Percentiles rank a stretch among this genome's conserved stretches.
Evolutionary conservation across 73 alveolate species (phyloP).

Genomic region (Paramecium octaurelia): DNA sequence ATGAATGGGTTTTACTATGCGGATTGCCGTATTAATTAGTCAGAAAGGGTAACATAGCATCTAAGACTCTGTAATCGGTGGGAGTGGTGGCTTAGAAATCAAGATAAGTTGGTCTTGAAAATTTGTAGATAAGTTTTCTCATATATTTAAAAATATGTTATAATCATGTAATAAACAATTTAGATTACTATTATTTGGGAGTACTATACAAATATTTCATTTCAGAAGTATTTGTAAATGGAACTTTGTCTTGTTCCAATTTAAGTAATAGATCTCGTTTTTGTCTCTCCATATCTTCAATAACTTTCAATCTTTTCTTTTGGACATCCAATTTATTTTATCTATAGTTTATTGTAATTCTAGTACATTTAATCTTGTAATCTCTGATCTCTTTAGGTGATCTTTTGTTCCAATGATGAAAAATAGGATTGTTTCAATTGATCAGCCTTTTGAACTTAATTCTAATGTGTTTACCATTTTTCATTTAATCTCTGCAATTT

Average conservation of each 20-base stretch:
- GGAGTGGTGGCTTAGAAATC: conserved; percentile 90
- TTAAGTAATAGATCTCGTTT: conserved; percentile 1
- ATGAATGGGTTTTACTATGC: conserved; percentile 81
- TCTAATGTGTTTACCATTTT: neutral
- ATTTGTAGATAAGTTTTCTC: neutral
- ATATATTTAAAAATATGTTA: neutral
- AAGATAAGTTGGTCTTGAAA: conserved; percentile 55
- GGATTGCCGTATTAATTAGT: conserved; percentile 85
- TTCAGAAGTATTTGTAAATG: conserved; percentile 8
- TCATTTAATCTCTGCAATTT: neutral
- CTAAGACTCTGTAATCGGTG: conserved; percentile 84
- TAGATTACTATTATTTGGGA: neutral
- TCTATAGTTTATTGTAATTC: neutral
- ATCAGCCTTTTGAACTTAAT: neutral
- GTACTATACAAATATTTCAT: conserved; percentile 10
- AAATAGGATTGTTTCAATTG: neutral
- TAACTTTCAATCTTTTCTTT: neutral
- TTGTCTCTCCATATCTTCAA: conserved; percentile 38
- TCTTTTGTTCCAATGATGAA: neutral
- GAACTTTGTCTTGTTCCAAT: neutral
- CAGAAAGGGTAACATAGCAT: conserved; percentile 85
- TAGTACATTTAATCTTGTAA: conserved; percentile 30
- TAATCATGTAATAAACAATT: conserved; percentile 41
- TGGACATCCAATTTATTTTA: neutral
- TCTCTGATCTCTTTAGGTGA: neutral